Evolutionary conservation across 139 green algal species (phyloP).

Genomic region (Ulvella scutata): DNA sequence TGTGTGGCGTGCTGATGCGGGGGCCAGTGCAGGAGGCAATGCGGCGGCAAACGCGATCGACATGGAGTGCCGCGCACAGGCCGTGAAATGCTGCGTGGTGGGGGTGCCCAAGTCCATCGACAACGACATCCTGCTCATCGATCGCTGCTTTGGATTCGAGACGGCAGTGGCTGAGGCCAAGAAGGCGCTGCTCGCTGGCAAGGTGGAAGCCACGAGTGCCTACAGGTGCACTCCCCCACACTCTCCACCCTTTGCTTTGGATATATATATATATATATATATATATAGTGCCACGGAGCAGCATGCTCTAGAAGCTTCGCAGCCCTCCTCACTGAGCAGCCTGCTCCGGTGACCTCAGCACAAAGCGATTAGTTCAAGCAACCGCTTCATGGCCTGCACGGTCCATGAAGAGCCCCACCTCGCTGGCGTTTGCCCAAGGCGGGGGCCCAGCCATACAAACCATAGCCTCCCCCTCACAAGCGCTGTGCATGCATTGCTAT

Average conservation of each 20-base stretch:
- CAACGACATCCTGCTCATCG: conserved; percentile 89
- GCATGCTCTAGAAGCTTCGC: too few species aligned
- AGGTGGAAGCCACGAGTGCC: conserved; percentile 57
- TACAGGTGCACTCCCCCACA: conserved; percentile 26
- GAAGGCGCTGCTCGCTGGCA: conserved; percentile 21
- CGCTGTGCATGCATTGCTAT: too few species aligned
- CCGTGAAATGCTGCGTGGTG: conserved; percentile 62
- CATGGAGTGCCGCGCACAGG: conserved; percentile 49
- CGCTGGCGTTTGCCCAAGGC: too few species aligned
- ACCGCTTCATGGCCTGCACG: too few species aligned
- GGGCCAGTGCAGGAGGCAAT: conserved; percentile 46
- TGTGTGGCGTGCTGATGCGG: conserved; percentile 4
- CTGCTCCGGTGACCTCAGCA: too few species aligned
- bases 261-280: too few species aligned
- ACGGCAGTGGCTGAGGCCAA: conserved; percentile 74
- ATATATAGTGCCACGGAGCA: too few species aligned
- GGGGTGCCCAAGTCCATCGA: conserved; percentile 97
- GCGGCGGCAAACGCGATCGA: conserved; percentile 66
- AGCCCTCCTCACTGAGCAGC: too few species aligned
- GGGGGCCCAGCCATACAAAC: too few species aligned
- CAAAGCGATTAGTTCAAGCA: too few species aligned
- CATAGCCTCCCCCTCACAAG: too few species aligned
- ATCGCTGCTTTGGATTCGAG: conserved; percentile 63
- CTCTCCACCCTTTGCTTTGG: background rate
- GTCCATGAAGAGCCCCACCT: too few species aligned